Base-by-base conservation (phyloP, 768 basidiomycete genomes). In the Mycena metata region DNA sequence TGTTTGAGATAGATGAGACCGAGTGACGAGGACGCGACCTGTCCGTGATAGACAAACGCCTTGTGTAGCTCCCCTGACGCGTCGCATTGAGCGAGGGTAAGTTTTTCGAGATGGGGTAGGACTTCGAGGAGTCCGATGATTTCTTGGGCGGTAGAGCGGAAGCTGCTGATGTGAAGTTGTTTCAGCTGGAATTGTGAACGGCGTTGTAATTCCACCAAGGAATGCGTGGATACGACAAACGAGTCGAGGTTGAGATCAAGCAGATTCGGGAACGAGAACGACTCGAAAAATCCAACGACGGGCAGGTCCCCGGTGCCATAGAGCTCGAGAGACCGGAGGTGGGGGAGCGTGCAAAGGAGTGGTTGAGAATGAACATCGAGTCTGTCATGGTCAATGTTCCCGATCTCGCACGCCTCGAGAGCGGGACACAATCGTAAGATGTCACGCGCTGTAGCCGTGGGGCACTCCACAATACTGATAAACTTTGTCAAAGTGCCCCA, bases 261-360 rank as follows among this genome's bases (percentile, higher is more conserved):
- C 36, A 55, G n/a, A 13, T n/a, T n/a, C 54, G 54, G 54, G 41
- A 55, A 55, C 16, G 54, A 36, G 21, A 55, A 39, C 36, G 54
- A 55, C n/a, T 55, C 54, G 36, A 55, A 41, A 41, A 55, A 55
- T 41, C 54, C 54, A 11, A 23, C 24, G 54, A 55, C 41, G 24
- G 36, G 54, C 23, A 21, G 36, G 21, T 55, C 54, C 21, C 36
- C 12, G 9, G 19, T 24, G 8, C 36, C 12, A 21, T n/a, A 41
- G 54, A 55, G 54, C 21, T 39, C 5, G 36, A 55, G 54, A 41
- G 54, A 39, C 36, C 54, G 21, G 36, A 55, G 24, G 12, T 55
- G 36, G 54, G 41, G 23, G 36, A 41, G 54, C 23, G 41, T 39
- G 24, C 54, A 55, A 11, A 39, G 54, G 15, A 39, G 36, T 15